Evolutionary conservation across 1,284 basidiomycete species (phyloP).

Genomic region (Leccinum colubrinum): DNA sequence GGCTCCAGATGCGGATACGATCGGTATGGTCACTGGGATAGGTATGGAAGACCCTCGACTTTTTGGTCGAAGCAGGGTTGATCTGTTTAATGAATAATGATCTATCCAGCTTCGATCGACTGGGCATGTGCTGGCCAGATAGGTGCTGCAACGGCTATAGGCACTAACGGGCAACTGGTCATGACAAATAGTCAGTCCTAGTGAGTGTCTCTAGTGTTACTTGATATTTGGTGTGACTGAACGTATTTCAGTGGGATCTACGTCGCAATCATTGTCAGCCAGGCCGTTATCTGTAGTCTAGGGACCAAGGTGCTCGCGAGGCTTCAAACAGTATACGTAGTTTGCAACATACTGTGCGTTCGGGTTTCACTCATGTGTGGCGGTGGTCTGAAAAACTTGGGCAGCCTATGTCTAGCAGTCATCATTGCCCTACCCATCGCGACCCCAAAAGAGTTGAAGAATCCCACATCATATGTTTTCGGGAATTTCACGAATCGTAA

Average conservation of each 20-base stretch:
- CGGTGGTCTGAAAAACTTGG: background rate
- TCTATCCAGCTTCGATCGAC: slow-evolving; percentile 37
- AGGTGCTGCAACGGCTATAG: slow-evolving; percentile 36
- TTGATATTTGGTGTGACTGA: background rate
- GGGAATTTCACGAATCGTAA: no score
- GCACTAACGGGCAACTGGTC: slow-evolving; percentile 28
- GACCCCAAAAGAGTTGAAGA: no score
- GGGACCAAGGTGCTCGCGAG: slow-evolving; percentile 38
- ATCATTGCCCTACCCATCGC: no score
- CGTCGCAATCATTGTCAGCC: slow-evolving; percentile 30
- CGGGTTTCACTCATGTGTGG: background rate
- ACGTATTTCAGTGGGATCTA: slow-evolving; percentile 30
- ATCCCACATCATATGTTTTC: no score
- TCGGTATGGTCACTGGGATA: slow-evolving; percentile 38
- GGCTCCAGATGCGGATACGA: slow-evolving; percentile 35
- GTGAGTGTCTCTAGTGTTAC: slow-evolving; percentile 17
- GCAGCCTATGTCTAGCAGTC: no score
- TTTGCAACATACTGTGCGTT: slow-evolving; percentile 33
- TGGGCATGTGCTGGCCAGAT: slow-evolving; percentile 33
- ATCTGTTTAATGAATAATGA: background rate
- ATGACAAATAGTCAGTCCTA: slow-evolving; percentile 30
- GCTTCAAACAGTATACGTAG: slow-evolving; percentile 30
- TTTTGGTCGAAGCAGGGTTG: background rate
- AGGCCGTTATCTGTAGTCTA: slow-evolving; percentile 40
- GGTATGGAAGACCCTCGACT: slow-evolving; percentile 3